These are phyloP conservation scores for Annulohypoxylon bovei DNA, from an alignment of 495 filamentous ascomycete species.

Conservation along the genomic window DNA sequence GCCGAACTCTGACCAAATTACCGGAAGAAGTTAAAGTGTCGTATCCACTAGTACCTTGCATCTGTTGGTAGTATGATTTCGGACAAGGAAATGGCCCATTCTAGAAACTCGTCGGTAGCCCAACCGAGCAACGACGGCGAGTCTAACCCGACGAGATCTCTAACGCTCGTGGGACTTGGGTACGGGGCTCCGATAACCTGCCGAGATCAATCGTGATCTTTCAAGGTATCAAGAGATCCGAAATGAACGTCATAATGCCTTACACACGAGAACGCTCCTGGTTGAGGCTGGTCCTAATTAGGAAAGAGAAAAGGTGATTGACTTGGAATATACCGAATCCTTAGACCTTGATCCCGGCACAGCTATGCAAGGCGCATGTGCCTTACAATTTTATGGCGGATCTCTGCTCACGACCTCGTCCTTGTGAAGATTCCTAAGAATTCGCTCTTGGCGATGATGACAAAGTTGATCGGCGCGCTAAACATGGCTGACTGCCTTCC, in stretches of 20 bases:
- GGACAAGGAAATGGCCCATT: not conserved
- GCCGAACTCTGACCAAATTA: not conserved
- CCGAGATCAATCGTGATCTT: not conserved
- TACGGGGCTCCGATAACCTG: not conserved
- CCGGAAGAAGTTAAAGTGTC: not conserved
- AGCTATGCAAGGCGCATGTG: constrained; percentile 10
- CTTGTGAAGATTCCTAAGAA: not conserved
- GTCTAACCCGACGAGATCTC: not conserved
- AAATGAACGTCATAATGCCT: constrained; percentile 14
- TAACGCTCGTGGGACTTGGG: not conserved
- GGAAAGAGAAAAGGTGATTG: constrained; percentile 17
- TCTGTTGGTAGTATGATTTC: not conserved
- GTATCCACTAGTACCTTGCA: constrained; percentile 7
- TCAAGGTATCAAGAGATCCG: not conserved
- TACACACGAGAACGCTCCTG: not conserved
- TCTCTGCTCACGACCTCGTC: not conserved
- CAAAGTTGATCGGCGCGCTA: not conserved
- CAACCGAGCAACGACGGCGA: not conserved
- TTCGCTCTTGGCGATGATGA: constrained; percentile 29
- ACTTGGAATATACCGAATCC: not conserved
- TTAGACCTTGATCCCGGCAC: constrained; percentile 1
- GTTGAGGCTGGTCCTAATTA: not conserved
- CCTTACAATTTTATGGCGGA: constrained; percentile 8
- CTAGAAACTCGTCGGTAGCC: constrained; percentile 2
- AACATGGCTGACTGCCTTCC: constrained; percentile 25